These are phyloP conservation scores for Parafenestella ontariensis DNA, from an alignment of 2,329 filamentous ascomycete species.

Conservation along the genomic window DNA sequence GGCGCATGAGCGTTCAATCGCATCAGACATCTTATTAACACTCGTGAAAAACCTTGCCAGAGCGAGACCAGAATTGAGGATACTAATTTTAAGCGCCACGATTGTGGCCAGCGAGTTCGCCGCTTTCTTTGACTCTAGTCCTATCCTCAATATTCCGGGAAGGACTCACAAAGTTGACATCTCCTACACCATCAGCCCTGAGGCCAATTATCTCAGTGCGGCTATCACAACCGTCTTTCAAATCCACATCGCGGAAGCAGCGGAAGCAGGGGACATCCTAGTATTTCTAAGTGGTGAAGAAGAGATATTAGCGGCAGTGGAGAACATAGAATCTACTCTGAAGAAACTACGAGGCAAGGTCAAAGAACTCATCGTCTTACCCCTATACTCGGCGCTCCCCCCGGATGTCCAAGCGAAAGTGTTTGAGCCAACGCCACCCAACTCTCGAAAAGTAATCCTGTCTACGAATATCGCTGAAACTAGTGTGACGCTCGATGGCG, in stretches of 20 bases:
- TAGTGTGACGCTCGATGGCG: constrained; percentile 92
- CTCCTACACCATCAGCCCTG: constrained; percentile 89
- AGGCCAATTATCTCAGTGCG: constrained; percentile 91
- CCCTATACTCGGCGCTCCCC: constrained; percentile 92
- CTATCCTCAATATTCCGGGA: constrained; percentile 94
- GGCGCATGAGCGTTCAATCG: constrained; percentile 90
- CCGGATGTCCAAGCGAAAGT: constrained; percentile 92
- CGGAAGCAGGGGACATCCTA: constrained; percentile 87
- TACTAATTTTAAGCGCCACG: constrained; percentile 92
- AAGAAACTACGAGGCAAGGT: constrained; percentile 85
- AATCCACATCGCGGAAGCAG: constrained; percentile 86
- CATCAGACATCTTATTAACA: constrained; percentile 88
- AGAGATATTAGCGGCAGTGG: constrained; percentile 89
- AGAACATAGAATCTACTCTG: constrained; percentile 83
- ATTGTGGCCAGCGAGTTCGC: constrained; percentile 94
- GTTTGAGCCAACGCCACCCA: constrained; percentile 88
- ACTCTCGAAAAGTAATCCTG: constrained; percentile 87
- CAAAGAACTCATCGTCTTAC: constrained; percentile 86
- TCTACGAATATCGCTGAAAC: constrained; percentile 98
- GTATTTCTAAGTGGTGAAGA: constrained; percentile 96
- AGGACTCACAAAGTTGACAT: constrained; percentile 89
- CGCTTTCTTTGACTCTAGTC: constrained; percentile 87
- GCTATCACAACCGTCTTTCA: constrained; percentile 94
- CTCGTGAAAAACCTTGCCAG: constrained; percentile 89
- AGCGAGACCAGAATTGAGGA: constrained; percentile 82